Conservation (phyloP, 169 alveolate species). For the Cryptosporidium baileyi region DNA sequence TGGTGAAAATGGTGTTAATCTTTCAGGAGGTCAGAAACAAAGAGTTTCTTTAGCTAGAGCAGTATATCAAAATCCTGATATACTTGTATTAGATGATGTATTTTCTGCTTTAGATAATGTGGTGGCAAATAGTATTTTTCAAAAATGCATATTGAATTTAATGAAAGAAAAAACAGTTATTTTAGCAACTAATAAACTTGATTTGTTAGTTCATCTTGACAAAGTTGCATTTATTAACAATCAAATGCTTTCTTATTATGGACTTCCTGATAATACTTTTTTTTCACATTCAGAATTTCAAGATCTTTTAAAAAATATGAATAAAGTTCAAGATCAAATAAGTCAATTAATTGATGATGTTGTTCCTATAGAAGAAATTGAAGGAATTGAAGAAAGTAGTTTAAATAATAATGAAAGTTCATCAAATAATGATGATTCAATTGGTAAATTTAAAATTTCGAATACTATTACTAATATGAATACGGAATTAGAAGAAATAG, state of each 20-base stretch:
- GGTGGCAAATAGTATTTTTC: slow-evolving; percentile 76
- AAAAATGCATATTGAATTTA: slow-evolving; percentile 67
- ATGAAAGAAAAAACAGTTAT: slow-evolving; percentile 69
- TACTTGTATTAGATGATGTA: slow-evolving; percentile 82
- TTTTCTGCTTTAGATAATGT: slow-evolving; percentile 81
- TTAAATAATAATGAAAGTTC: too few relatives aligned
- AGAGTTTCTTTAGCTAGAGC: slow-evolving; percentile 85
- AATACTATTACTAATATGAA: background rate
- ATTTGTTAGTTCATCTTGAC: slow-evolving; percentile 22
- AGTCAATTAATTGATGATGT: slow-evolving; percentile 52
- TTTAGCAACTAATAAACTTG: slow-evolving; percentile 73
- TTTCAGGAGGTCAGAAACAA: slow-evolving; percentile 85
- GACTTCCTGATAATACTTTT: slow-evolving; percentile 30
- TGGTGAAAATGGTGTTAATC: slow-evolving; percentile 83
- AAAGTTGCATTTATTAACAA: slow-evolving; percentile 40
- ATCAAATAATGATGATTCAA: background rate
- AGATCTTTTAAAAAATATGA: slow-evolving; percentile 23
- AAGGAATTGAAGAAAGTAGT: slow-evolving; percentile 1
- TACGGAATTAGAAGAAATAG: too few relatives aligned
- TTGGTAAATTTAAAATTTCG: background rate
- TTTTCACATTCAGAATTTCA: slow-evolving; percentile 29
- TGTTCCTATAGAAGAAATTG: slow-evolving; percentile 53
- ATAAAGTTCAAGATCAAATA: slow-evolving; percentile 38
- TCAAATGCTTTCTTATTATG: slow-evolving; percentile 5
- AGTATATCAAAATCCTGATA: slow-evolving; percentile 78